A percentile compares a stretch with the other conserved stretches of the same genome.
Evolutionary conservation across 805 yeast species (phyloP).

Genomic region (Starmerella scarabaei): DNA sequence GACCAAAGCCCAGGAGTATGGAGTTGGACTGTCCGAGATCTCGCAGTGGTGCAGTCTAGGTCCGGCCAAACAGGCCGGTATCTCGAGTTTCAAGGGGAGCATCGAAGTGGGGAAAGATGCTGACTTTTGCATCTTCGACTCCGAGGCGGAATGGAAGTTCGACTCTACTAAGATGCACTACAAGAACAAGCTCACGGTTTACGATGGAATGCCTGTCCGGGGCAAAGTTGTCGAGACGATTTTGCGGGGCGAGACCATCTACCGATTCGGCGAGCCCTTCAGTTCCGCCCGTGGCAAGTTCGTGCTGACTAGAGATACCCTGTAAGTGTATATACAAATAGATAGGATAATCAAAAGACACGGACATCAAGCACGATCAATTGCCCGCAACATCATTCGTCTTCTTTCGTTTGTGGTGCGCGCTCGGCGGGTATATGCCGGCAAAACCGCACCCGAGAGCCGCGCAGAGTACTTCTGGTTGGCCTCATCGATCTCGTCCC

Average conservation of each 20-base stretch:
- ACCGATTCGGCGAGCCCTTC: slow-evolving; percentile 25
- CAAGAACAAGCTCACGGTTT: slow-evolving; percentile 83
- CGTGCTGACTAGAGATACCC: slow-evolving; percentile 11
- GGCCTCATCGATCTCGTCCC: slow-evolving; percentile 19
- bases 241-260: slow-evolving; percentile 63
- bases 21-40: slow-evolving; percentile 45
- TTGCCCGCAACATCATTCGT: slow-evolving; percentile 17
- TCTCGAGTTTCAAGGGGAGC: slow-evolving; percentile 57
- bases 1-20: slow-evolving; percentile 45
- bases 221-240: slow-evolving; percentile 75
- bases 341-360: background rate
- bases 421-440: slow-evolving; percentile 11
- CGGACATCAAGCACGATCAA: slow-evolving; percentile 3
- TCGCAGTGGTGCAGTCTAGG: slow-evolving; percentile 68
- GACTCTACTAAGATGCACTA: slow-evolving; percentile 35
- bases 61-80: slow-evolving; percentile 78
- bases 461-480: slow-evolving; percentile 21
- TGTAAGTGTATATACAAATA: background rate
- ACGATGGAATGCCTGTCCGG: slow-evolving; percentile 50
- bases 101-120: slow-evolving; percentile 72
- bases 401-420: slow-evolving; percentile 21
- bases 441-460: slow-evolving; percentile 19
- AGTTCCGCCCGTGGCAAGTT: slow-evolving; percentile 16
- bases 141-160: slow-evolving; percentile 36
- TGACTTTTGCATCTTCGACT: slow-evolving; percentile 73